phyloP scores from a whole-genome alignment of 352 stramenopile genomes.

The Globisporangium rhizosaccharum region DNA sequence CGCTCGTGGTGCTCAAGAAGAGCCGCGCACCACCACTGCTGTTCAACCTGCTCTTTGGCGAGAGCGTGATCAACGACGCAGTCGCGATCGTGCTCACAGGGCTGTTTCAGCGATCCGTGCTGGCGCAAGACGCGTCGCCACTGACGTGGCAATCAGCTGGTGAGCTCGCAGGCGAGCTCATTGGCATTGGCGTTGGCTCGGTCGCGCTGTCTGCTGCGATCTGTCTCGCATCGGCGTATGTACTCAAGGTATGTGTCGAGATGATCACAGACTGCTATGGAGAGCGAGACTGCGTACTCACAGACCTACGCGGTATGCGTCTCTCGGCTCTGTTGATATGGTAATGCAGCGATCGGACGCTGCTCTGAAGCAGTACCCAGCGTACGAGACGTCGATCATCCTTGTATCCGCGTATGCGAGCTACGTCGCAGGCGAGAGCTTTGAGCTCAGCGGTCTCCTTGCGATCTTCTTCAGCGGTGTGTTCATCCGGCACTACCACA shows the following conservation, averaged over 20 bases:
- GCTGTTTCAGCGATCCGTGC: constrained; percentile 19
- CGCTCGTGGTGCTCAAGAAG: constrained; percentile 49
- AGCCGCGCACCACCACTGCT: constrained; percentile 38
- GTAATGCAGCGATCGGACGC: constrained; percentile 1
- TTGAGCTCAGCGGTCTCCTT: constrained; percentile 65
- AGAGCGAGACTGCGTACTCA: too few species aligned
- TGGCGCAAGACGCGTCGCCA: too few species aligned
- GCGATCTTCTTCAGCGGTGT: constrained; percentile 79
- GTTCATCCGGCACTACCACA: constrained; percentile 57
- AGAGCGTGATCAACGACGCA: constrained; percentile 70
- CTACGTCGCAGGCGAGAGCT: constrained; percentile 32
- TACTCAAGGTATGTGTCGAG: too few species aligned
- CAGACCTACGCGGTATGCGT: too few species aligned
- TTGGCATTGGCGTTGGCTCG: constrained; percentile 42
- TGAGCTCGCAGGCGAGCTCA: constrained; percentile 11
- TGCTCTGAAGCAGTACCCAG: constrained; percentile 26
- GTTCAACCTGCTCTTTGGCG: constrained; percentile 87
- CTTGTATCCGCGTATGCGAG: constrained; percentile 35
- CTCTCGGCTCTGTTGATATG: too few species aligned
- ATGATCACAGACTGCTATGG: too few species aligned
- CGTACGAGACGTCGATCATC: constrained; percentile 68
- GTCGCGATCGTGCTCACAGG: constrained; percentile 72
- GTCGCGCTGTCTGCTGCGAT: constrained; percentile 36
- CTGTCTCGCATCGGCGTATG: constrained; percentile 27
- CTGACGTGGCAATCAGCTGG: too few species aligned